phyloP scores from a whole-genome alignment of 352 stramenopile genomes.

The Pythium inflatum region DNA sequence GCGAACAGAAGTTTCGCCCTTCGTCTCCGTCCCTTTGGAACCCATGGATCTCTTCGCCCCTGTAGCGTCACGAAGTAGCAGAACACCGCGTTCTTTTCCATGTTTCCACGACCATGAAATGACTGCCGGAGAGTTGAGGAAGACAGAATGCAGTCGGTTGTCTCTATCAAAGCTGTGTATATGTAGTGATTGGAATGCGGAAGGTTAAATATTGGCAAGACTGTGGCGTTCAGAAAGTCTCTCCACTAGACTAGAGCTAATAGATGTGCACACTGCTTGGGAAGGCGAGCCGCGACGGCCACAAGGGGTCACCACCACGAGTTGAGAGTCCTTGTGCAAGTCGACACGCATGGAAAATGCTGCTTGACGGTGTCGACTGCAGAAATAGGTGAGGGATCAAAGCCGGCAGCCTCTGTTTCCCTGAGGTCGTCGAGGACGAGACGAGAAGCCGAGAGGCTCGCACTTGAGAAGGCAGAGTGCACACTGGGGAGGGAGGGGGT shows the following conservation, averaged over 20 bases:
- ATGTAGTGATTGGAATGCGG: not conserved
- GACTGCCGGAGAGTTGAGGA: too few species aligned
- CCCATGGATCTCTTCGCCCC: too few species aligned
- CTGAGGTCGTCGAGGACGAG: too few species aligned
- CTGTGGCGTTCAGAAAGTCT: not conserved
- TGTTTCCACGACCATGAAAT: too few species aligned
- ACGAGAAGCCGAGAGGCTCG: not conserved
- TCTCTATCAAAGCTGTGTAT: too few species aligned
- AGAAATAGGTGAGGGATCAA: conserved; percentile 11
- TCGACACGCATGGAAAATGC: not conserved
- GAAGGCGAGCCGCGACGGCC: too few species aligned
- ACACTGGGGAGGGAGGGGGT: not conserved
- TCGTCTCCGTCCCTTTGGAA: too few species aligned
- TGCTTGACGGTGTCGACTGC: conserved; percentile 8
- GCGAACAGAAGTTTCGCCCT: too few species aligned
- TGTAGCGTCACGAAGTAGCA: too few species aligned
- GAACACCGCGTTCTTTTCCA: too few species aligned
- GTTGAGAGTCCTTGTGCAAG: not conserved
- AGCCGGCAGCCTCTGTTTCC: too few species aligned
- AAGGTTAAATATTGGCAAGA: conserved; percentile 16
- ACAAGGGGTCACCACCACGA: not conserved
- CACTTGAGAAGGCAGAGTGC: not conserved
- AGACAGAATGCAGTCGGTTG: too few species aligned
- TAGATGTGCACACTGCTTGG: not conserved
- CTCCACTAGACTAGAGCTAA: conserved; percentile 8